These are phyloP conservation scores for Talaromyces liani DNA, from an alignment of 495 filamentous ascomycete species.

Conservation along the genomic window DNA sequence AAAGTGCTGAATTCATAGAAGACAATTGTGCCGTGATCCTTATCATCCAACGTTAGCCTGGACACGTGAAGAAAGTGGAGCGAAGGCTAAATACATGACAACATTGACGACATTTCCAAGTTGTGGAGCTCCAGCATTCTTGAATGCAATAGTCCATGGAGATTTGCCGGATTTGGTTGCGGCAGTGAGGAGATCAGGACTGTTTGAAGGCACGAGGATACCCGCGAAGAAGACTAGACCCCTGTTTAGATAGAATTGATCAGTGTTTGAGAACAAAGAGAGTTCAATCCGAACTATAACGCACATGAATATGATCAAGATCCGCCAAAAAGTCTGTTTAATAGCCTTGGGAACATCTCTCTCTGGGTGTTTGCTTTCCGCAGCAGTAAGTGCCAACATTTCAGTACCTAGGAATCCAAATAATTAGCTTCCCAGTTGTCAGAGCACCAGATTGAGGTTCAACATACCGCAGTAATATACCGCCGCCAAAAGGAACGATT, in stretches of 20 bases:
- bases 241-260: neutral
- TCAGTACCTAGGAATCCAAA: conserved; percentile 29
- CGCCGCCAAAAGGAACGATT: conserved; percentile 59
- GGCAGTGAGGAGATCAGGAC: conserved; percentile 29
- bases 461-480: conserved; percentile 57
- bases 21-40: neutral
- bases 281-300: conserved; percentile 27
- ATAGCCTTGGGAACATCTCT: conserved; percentile 56
- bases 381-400: conserved; percentile 45
- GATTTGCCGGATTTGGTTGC: conserved; percentile 52
- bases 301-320: conserved; percentile 61
- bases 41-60: neutral
- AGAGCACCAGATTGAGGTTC: neutral
- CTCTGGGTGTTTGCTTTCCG: conserved; percentile 55
- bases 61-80: neutral
- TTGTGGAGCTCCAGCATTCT: conserved; percentile 42
- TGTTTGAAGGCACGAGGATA: conserved; percentile 56
- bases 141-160: conserved; percentile 67
- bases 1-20: conserved; percentile 48
- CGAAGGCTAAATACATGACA: conserved; percentile 34
- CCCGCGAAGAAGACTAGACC: conserved; percentile 59
- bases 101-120: conserved; percentile 61
- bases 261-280: neutral
- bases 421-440: neutral
- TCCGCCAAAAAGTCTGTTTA: conserved; percentile 67